Evolutionary conservation across 108 stramenopile species (phyloP).

Genomic region (Nitzschia sp.): DNA sequence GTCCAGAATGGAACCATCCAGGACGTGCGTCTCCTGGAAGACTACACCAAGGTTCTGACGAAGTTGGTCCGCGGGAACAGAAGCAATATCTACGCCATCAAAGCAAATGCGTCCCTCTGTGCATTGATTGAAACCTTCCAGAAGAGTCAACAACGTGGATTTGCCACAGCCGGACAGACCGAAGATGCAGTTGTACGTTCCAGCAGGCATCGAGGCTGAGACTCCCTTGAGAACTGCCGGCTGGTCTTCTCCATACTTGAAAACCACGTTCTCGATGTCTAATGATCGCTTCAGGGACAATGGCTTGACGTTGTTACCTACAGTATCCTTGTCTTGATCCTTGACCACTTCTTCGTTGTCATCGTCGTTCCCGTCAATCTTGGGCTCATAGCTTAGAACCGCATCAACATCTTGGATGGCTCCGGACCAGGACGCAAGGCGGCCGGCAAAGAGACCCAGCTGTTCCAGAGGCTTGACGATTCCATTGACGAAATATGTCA

Average conservation of each 20-base stretch:
- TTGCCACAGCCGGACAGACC: constrained; percentile 14
- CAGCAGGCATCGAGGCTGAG: neutral
- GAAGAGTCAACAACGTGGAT: neutral
- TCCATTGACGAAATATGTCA: neutral
- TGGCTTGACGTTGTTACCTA: neutral
- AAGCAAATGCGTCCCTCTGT: neutral
- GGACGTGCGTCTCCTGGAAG: constrained; percentile 16
- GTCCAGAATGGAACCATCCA: constrained; percentile 12
- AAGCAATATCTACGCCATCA: constrained; percentile 18
- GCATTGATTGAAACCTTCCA: neutral
- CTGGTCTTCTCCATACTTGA: constrained; percentile 2
- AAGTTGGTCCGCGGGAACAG: neutral
- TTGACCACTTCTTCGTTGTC: neutral
- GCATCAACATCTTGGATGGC: neutral
- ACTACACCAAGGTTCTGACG: constrained; percentile 9
- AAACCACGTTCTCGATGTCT: constrained; percentile 9
- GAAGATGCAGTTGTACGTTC: constrained; percentile 6
- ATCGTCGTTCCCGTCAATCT: neutral
- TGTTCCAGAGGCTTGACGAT: neutral
- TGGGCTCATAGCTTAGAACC: neutral
- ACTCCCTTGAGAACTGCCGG: constrained; percentile 17
- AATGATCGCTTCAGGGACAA: constrained; percentile 4
- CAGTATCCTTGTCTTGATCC: neutral
- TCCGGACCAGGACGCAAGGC: neutral
- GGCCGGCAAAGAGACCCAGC: neutral